Percentiles rank a stretch among this genome's conserved stretches.
These are phyloP conservation scores for Acanthochlamys bracteata DNA, from an alignment of 106 monocot species.

Conservation along the genomic window DNA sequence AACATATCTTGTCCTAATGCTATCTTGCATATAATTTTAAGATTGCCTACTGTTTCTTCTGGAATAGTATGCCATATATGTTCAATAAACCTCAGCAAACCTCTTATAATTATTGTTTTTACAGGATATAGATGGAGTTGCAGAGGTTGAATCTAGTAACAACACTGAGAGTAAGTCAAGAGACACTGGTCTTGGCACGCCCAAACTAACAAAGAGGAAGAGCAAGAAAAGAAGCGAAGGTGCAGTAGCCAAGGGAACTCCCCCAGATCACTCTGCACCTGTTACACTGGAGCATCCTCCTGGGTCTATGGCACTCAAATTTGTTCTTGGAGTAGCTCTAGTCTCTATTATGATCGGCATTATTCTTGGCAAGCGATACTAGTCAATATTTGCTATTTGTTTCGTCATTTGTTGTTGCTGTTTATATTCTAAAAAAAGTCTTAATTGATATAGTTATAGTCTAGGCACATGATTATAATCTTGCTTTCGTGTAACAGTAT, in stretches of 20 bases:
- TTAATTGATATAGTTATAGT: background rate
- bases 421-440: background rate
- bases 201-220: conserved; percentile 11
- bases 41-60: background rate
- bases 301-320: conserved; percentile 48
- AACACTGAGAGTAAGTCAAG: conserved; percentile 38
- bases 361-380: conserved; percentile 73
- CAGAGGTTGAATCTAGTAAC: background rate
- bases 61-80: background rate
- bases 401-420: background rate
- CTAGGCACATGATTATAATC: background rate
- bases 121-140: conserved; percentile 10
- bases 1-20: too few relatives aligned
- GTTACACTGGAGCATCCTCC: conserved; percentile 16
- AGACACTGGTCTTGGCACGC: conserved; percentile 19
- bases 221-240: conserved; percentile 25
- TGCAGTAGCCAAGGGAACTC: background rate
- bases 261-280: conserved; percentile 12
- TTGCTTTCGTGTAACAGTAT: background rate
- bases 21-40: too few relatives aligned
- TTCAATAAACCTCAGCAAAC: background rate
- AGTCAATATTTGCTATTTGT: conserved; percentile 1
- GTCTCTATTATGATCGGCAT: conserved; percentile 64
- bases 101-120: background rate
- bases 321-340: conserved; percentile 62